Evolutionary conservation across 257 asterid species (phyloP).

Genomic region (Agastache rugosa): DNA sequence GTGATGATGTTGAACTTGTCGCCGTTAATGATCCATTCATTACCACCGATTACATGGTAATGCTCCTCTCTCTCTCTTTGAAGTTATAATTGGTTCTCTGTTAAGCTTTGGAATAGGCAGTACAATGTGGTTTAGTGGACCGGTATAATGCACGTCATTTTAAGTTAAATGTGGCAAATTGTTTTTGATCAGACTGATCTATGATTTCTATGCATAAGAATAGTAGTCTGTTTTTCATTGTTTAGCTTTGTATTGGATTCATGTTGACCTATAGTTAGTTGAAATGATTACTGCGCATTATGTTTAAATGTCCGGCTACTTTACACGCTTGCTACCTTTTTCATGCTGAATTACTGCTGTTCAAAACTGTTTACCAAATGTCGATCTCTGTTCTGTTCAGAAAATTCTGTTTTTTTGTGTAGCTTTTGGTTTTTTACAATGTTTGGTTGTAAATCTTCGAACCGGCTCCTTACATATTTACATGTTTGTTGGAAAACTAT

Average conservation of each 20-base stretch:
- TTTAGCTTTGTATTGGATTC: background rate
- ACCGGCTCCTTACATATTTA: background rate
- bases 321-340: background rate
- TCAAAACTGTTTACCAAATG: background rate
- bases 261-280: background rate
- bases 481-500: background rate
- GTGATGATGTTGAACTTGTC: conserved; percentile 85
- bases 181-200: background rate
- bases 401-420: background rate
- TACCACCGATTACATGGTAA: conserved; percentile 86
- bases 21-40: conserved; percentile 89
- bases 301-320: background rate
- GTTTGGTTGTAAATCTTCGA: background rate
- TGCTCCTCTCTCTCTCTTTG: background rate
- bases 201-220: background rate
- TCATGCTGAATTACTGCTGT: background rate
- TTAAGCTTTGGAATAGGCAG: background rate
- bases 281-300: background rate
- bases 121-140: conserved; percentile 14
- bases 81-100: background rate
- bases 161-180: background rate
- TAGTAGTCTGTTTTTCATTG: background rate
- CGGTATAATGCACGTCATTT: background rate
- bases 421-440: background rate
- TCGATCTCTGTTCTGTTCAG: background rate